A percentile compares a stretch with the other conserved stretches of the same genome.
phyloP scores from a whole-genome alignment of 495 filamentous ascomycete species.

The Hamigera avellanea region DNA sequence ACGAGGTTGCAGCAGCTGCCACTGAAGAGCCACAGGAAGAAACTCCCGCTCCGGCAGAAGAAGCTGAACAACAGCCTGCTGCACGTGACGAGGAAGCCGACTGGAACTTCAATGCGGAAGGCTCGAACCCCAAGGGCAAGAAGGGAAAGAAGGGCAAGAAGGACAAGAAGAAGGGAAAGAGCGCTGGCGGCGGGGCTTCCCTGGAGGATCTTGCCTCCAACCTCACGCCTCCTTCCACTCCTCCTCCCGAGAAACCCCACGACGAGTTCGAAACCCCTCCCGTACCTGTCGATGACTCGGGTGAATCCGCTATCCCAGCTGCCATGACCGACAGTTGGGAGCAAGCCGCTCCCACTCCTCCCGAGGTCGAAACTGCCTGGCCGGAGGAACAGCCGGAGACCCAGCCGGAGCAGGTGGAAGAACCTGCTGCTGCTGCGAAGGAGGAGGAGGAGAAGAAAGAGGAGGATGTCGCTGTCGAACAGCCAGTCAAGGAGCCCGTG shows the following conservation, averaged over 20 bases:
- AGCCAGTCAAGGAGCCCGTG: constrained; percentile 5
- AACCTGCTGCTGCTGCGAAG: not conserved
- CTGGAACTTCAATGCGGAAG: constrained; percentile 1
- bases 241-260: constrained; percentile 12
- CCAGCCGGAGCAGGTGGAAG: constrained; percentile 1
- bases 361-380: constrained; percentile 3
- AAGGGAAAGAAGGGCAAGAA: constrained; percentile 18
- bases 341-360: constrained; percentile 3
- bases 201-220: constrained; percentile 14
- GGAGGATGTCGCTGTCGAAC: constrained; percentile 1
- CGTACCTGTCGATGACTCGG: not conserved
- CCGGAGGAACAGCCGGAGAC: not conserved
- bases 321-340: constrained; percentile 5
- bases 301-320: constrained; percentile 3
- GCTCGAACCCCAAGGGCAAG: constrained; percentile 8
- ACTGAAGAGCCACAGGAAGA: constrained; percentile 2
- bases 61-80: not conserved
- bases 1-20: not conserved
- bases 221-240: constrained; percentile 31
- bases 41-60: constrained; percentile 1
- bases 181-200: not conserved
- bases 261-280: constrained; percentile 4
- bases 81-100: constrained; percentile 2
- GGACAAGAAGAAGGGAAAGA: constrained; percentile 14
- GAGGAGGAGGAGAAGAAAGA: constrained; percentile 5